Evolutionary conservation across 2,329 filamentous ascomycete genomes (phyloP).

Genomic region (Aspergillus luchuensis): DNA sequence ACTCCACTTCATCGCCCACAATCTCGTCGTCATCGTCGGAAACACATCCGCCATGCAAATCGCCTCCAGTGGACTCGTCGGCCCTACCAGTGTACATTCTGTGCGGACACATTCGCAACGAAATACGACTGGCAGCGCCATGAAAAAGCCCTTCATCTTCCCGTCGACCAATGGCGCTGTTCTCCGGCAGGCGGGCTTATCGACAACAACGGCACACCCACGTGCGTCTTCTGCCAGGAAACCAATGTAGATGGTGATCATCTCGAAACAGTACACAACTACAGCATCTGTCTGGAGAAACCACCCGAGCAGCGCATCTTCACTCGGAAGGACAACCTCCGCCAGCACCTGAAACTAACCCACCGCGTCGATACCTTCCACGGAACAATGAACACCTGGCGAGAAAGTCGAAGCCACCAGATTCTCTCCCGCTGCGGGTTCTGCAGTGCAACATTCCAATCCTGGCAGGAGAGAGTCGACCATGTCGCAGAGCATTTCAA

Average conservation of each 20-base stretch:
- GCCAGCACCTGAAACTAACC: conserved; percentile 59
- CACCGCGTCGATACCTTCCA: conserved; percentile 53
- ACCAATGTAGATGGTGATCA: conserved; percentile 54
- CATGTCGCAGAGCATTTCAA: conserved; percentile 41
- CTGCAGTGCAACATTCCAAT: conserved; percentile 32
- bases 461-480: conserved; percentile 40
- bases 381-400: conserved; percentile 57
- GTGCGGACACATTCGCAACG: conserved; percentile 46
- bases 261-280: conserved; percentile 56
- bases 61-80: neutral
- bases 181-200: conserved; percentile 43
- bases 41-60: neutral
- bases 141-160: conserved; percentile 50
- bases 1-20: conserved; percentile 12
- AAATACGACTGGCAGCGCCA: conserved; percentile 53
- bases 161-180: conserved; percentile 59
- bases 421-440: conserved; percentile 49
- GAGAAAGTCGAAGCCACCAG: conserved; percentile 49
- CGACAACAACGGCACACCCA: conserved; percentile 38
- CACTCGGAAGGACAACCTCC: conserved; percentile 60
- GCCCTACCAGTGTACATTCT: conserved; percentile 48
- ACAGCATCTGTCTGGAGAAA: conserved; percentile 57
- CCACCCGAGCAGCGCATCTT: conserved; percentile 58
- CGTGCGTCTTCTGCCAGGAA: conserved; percentile 58
- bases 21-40: conserved; percentile 32